Evolutionary conservation across 345 rosid genomes (phyloP), one percentile per base, ranked within the genome.

Genomic region (Murraya koenigii): DNA sequence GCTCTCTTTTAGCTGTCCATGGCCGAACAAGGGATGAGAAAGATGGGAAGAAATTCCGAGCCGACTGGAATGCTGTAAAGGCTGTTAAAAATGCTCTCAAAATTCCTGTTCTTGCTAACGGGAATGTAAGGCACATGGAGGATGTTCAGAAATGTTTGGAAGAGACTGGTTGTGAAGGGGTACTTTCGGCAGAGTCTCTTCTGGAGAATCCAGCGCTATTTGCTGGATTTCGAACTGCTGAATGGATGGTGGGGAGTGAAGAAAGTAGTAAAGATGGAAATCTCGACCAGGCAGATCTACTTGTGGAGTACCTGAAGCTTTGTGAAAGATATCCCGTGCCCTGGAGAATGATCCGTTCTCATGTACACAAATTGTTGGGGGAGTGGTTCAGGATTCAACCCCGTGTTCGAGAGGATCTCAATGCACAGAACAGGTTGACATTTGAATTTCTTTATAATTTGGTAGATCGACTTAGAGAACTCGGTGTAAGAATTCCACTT

Each of bases 21-120:
- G 98, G 98, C 3, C 79, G 99, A 74, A 95, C 97, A 0, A 85
- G 97, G 81, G 97, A 91, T 72, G 89, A 93, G 86, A 94, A 92
- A 77, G 98, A 94, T 47, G 95, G 94, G 63, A 96, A 86, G 85
- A 95, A 92, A 80, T 66, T 90, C 69, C 85, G 94, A 41, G 98
- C 99, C 0, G 82, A 94, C 72, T 95, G 98, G 99, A 78, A 76
- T 1, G 93, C 89, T 3, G 92, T 95, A 76, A 95, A 77, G 89
- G 97, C 97, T 63, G 98, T 95, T n/a, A 95, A 88, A 69, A 54
- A 82, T 33, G 84, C 90, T 72, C 30, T 95, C 44, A 84, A 82
- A 74, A 93, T 95, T 79, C 99, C 98, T 20, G 97, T 95, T 28
- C 90, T 96, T n/a, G 97, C 97, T 13, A 96, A 96, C 77, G 98